A percentile compares a stretch with the other conserved stretches of the same genome.
Conservation (phyloP, 768 basidiomycete species). For the Heimioporus sp. region DNA sequence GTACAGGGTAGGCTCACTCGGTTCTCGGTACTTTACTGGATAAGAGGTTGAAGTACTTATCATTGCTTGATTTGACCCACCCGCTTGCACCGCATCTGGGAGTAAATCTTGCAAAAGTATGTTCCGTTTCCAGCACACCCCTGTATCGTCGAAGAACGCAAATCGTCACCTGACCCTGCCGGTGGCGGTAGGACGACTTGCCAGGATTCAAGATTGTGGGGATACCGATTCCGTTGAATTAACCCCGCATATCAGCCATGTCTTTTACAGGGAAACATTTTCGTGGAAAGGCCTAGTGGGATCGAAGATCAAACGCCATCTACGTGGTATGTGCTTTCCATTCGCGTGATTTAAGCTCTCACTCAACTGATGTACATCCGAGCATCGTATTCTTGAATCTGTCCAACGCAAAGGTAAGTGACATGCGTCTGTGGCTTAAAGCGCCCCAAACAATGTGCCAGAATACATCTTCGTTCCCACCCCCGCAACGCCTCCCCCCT, state of each 20-base stretch:
- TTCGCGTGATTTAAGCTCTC: too few relatives aligned
- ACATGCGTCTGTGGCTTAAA: not conserved
- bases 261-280: slow-evolving; percentile 2
- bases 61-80: too few relatives aligned
- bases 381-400: slow-evolving; percentile 2
- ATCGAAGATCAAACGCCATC: not conserved
- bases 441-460: not conserved
- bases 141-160: not conserved
- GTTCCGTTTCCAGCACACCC: too few relatives aligned
- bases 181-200: not conserved
- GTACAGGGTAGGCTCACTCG: too few relatives aligned
- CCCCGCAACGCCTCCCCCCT: slow-evolving; percentile 22
- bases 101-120: too few relatives aligned
- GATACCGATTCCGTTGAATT: too few relatives aligned
- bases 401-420: not conserved
- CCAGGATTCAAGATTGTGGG: too few relatives aligned
- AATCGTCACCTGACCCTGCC: not conserved
- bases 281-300: slow-evolving; percentile 1
- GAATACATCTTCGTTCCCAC: slow-evolving; percentile 17
- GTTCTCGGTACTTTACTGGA: too few relatives aligned
- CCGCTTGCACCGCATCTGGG: too few relatives aligned
- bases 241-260: not conserved
- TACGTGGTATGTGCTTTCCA: too few relatives aligned
- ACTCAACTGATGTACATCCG: slow-evolving; percentile 9
- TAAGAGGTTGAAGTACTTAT: too few relatives aligned